phyloP scores from a whole-genome alignment of 1,139 yeast genomes.

The Eremothecium sinecaudum region DNA sequence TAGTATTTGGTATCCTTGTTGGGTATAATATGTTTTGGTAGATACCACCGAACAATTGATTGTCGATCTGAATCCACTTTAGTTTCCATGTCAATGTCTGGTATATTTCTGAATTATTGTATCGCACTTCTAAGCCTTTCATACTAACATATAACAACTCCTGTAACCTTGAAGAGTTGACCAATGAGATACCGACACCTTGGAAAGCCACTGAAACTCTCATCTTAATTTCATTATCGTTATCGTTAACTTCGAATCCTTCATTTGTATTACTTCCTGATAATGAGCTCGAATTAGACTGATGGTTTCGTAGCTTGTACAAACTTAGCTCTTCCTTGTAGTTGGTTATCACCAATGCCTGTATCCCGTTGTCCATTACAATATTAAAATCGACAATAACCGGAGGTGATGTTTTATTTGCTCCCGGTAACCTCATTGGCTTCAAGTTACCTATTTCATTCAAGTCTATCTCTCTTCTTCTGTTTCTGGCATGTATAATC shows the following conservation, averaged over 20 bases:
- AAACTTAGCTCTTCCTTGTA: slow-evolving; percentile 71
- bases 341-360: slow-evolving; percentile 72
- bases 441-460: slow-evolving; percentile 88
- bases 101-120: slow-evolving; percentile 75
- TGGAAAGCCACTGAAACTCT: slow-evolving; percentile 60
- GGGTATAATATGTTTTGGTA: slow-evolving; percentile 91
- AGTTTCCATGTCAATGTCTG: slow-evolving; percentile 72
- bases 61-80: slow-evolving; percentile 93
- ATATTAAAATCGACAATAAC: slow-evolving; percentile 75
- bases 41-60: slow-evolving; percentile 79
- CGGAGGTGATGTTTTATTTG: slow-evolving; percentile 34
- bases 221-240: slow-evolving; percentile 58
- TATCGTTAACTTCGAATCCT: slow-evolving; percentile 54
- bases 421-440: slow-evolving; percentile 69
- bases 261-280: slow-evolving; percentile 36
- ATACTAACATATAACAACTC: slow-evolving; percentile 78
- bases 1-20: slow-evolving; percentile 76
- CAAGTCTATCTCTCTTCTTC: slow-evolving; percentile 70
- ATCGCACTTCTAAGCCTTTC: slow-evolving; percentile 71
- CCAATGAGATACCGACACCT: slow-evolving; percentile 82
- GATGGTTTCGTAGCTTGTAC: slow-evolving; percentile 40
- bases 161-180: slow-evolving; percentile 51
- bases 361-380: slow-evolving; percentile 93
- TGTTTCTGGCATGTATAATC: slow-evolving; percentile 58
- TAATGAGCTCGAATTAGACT: slow-evolving; percentile 19